phyloP scores from a whole-genome alignment of 371 early-diverging fungal species.

The Batrachochytrium dendrobatidis region DNA sequence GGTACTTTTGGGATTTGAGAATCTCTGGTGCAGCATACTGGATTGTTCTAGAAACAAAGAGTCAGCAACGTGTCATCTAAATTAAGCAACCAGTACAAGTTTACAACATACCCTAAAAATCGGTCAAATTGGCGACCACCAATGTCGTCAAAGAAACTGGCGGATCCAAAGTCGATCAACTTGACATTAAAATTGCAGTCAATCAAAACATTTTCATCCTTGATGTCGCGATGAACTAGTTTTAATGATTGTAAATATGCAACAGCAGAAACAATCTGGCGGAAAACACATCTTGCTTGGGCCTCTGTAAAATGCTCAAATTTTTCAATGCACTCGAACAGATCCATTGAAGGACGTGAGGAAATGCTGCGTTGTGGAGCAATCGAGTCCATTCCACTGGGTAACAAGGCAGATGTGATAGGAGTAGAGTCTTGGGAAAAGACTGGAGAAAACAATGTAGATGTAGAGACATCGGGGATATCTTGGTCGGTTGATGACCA shows the following conservation, averaged over 20 bases:
- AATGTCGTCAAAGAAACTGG: conserved; percentile 26
- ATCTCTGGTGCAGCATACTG: conserved; percentile 74
- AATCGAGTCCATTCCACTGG: not conserved
- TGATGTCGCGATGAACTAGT: conserved; percentile 61
- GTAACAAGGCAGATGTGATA: conserved; percentile 2
- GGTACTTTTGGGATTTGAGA: conserved; percentile 56
- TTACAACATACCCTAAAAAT: conserved; percentile 16
- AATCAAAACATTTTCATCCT: conserved; percentile 59
- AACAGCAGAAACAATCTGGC: conserved; percentile 61
- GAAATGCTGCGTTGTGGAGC: not conserved
- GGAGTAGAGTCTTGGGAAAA: conserved; percentile 6
- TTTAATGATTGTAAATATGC: conserved; percentile 45
- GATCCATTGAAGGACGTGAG: conserved; percentile 41
- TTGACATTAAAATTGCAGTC: conserved; percentile 46
- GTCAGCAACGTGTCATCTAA: not conserved
- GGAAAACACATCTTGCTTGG: conserved; percentile 36
- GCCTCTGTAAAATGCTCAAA: conserved; percentile 16
- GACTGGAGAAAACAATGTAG: not conserved
- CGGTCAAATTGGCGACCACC: conserved; percentile 16
- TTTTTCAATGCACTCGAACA: conserved; percentile 75
- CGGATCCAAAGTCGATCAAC: conserved; percentile 78
- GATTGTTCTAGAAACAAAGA: conserved; percentile 22
- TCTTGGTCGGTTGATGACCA: too few species aligned
- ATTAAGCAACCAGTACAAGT: not conserved
- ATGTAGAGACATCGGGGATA: conserved; percentile 1